Evolutionary conservation across 164 flowering plant species (phyloP).

Genomic region (Taxillus chinensis): DNA sequence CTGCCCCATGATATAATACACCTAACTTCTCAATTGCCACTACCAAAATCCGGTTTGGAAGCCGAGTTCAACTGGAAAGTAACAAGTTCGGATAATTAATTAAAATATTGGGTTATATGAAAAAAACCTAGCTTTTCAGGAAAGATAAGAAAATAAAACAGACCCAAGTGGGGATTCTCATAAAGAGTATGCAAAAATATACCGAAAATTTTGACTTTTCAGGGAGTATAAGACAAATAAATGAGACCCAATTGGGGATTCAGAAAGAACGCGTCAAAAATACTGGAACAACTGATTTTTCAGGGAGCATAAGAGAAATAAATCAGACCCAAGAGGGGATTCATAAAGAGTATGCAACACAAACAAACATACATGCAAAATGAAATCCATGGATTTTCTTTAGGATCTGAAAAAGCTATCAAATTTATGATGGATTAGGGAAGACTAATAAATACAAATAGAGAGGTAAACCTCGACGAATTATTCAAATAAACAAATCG

Average conservation of each 20-base stretch:
- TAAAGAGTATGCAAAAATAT: background rate
- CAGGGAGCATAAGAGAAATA: background rate
- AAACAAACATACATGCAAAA: no score
- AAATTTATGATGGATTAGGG: no score
- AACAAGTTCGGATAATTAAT: conserved; percentile 1
- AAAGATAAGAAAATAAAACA: no score
- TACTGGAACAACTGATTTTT: background rate
- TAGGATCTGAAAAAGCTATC: no score
- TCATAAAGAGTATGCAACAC: no score
- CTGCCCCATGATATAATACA: conserved; percentile 20
- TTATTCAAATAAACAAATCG: background rate
- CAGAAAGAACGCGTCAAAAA: background rate
- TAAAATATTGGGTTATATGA: background rate
- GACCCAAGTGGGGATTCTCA: no score
- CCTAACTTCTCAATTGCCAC: background rate
- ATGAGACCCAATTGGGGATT: conserved; percentile 1
- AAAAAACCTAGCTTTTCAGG: no score
- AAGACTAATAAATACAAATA: no score
- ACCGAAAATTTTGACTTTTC: background rate
- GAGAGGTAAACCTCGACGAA: background rate
- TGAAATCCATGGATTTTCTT: no score
- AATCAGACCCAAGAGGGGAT: background rate
- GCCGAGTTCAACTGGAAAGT: background rate
- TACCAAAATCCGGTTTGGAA: background rate
- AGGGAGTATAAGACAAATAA: background rate